These are phyloP conservation scores for Marasmius sp. DNA, from an alignment of 1,284 basidiomycete genomes.

Conservation along the genomic window DNA sequence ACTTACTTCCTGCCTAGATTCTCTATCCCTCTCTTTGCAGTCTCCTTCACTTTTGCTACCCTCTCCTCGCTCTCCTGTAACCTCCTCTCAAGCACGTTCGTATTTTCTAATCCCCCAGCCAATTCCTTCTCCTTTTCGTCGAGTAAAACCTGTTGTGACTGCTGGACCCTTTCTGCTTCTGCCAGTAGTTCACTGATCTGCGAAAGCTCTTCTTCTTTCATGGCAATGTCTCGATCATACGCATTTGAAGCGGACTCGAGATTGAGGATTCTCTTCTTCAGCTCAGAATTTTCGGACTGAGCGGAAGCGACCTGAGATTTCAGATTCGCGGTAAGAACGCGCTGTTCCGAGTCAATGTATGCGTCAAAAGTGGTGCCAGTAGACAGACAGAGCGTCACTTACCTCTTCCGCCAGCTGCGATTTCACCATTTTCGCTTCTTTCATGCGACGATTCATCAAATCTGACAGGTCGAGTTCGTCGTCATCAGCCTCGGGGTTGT, in stretches of 20 bases:
- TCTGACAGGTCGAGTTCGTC: conserved; percentile 13
- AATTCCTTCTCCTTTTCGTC: conserved; percentile 9
- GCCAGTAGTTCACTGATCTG: neutral
- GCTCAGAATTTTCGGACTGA: neutral
- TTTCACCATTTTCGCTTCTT: conserved; percentile 14
- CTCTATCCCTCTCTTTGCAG: conserved; percentile 15
- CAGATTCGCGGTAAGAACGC: conserved; percentile 6
- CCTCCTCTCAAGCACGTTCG: conserved; percentile 1
- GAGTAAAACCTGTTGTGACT: neutral
- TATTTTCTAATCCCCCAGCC: neutral
- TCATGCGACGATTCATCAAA: conserved; percentile 14
- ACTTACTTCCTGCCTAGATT: conserved; percentile 19
- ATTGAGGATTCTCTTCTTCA: neutral
- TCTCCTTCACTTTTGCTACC: conserved; percentile 9
- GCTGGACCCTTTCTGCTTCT: neutral
- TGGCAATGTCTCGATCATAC: neutral
- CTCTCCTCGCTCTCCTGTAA: conserved; percentile 6
- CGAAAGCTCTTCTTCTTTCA: conserved; percentile 1
- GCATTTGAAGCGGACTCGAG: conserved; percentile 2
- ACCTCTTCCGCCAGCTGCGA: conserved; percentile 14
- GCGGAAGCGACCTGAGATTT: conserved; percentile 4
- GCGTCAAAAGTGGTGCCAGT: neutral
- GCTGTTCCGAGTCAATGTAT: neutral
- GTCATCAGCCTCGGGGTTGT: conserved; percentile 2
- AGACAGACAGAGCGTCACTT: neutral